phyloP scores from a whole-genome alignment of 176 grass and related monocot species.

The Thinopyrum elongatum region DNA sequence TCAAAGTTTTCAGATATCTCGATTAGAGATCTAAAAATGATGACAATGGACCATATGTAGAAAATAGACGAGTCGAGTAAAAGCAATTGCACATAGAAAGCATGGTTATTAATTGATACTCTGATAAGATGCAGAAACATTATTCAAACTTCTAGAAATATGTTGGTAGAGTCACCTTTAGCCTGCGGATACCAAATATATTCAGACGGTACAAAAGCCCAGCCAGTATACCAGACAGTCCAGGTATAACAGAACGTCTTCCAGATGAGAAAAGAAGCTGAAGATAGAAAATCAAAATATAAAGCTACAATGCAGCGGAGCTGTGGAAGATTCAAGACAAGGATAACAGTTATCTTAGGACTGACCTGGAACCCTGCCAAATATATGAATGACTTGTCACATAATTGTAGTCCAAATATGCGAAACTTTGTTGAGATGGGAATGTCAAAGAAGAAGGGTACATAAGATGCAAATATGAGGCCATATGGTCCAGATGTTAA shows the following conservation, averaged over 20 bases:
- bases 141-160: conserved; percentile 19
- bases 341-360: conserved; percentile 9
- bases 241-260: conserved; percentile 74
- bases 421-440: conserved; percentile 77
- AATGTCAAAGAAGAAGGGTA: conserved; percentile 94
- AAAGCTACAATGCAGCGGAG: neutral
- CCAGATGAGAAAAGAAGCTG: conserved; percentile 91
- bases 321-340: neutral
- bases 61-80: neutral
- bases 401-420: conserved; percentile 66
- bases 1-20: neutral
- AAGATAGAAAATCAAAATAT: conserved; percentile 39
- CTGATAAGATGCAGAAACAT: neutral
- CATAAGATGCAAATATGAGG: conserved; percentile 90
- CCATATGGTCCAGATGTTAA: conserved; percentile 86
- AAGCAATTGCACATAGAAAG: neutral
- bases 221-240: conserved; percentile 75
- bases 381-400: conserved; percentile 93
- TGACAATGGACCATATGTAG: neutral
- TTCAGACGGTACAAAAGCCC: conserved; percentile 80
- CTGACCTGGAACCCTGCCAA: conserved; percentile 91
- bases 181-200: conserved; percentile 77
- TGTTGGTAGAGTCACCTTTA: conserved; percentile 56
- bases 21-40: neutral
- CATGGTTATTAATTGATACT: neutral